Evolutionary conservation across 805 yeast genomes (phyloP), one percentile per base, ranked within the genome.

Genomic region (Lachancea dasiensis): DNA sequence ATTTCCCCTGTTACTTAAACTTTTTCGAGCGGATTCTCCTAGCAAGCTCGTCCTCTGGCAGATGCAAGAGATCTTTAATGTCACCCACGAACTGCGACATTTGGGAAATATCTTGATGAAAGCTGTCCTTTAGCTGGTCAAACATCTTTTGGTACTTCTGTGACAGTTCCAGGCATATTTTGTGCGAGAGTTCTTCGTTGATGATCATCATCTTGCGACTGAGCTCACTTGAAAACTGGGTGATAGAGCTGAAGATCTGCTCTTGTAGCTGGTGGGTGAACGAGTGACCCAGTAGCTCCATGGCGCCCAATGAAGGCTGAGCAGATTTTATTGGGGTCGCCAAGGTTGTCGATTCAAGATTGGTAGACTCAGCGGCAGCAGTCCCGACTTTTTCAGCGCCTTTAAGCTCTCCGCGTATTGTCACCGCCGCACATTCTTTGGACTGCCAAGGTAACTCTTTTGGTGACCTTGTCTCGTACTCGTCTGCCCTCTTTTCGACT

Each of bases 91-190:
- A 63, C 1, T 45, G 50, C 27, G 61, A 45, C 55, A 66, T 61
- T 25, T 63, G 60, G 29, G 58, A 56, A n/a, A 65, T 61, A 40
- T 66, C 70, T 26, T 44, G 51, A 23, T 60, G 57, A 39, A 65
- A 66, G 19, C 53, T 59, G 2, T 23, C 39, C 41, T 60, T 63
- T 24, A 66, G 43, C 3, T 61, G 59, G 9, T 48, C 47, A 35
- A 66, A 58, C 25, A 64, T 26, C 0, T 31, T 40, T 31, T 62
- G 61, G 39, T 66, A 66, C 38, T 64, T 64, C 7, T 42, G 44
- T 0, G 68, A 55, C 33, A 66, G 39, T 25, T 65, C 67, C 14
- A 38, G 43, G 41, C 60, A 47, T 3, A 65, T 51, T 36, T 55
- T 63, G 28, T 54, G 50, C 38, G 63, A 65, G 40, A 66, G 45